phyloP scores from a whole-genome alignment of 352 stramenopile genomes.

The Phytophthora meadii region DNA sequence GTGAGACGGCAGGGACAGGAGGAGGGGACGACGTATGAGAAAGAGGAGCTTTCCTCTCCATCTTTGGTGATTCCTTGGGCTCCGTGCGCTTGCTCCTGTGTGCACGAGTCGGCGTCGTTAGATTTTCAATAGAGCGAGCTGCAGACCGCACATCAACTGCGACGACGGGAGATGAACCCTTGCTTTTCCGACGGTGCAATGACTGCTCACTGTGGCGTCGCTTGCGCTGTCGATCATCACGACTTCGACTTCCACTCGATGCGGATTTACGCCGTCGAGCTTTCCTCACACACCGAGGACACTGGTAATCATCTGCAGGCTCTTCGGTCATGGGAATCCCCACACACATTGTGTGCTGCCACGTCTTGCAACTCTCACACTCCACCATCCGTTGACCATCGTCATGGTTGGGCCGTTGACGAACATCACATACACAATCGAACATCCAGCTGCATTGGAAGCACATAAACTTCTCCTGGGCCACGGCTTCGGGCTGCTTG shows the following conservation, averaged over 20 bases:
- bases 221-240: constrained; percentile 31
- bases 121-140: constrained; percentile 19
- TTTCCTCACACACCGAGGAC: constrained; percentile 55
- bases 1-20: constrained; percentile 24
- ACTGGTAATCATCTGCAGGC: constrained; percentile 62
- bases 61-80: constrained; percentile 14
- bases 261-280: constrained; percentile 24
- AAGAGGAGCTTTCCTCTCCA: constrained; percentile 30
- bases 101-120: constrained; percentile 17
- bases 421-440: constrained; percentile 67
- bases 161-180: constrained; percentile 18
- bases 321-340: constrained; percentile 60
- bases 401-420: constrained; percentile 64
- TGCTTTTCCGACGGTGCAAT: constrained; percentile 19
- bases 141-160: constrained; percentile 28
- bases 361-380: constrained; percentile 73
- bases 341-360: constrained; percentile 78
- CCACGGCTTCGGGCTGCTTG: constrained; percentile 39
- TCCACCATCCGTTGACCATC: constrained; percentile 77
- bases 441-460: constrained; percentile 79
- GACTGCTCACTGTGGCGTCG: constrained; percentile 16
- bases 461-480: constrained; percentile 66
- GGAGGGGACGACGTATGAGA: constrained; percentile 15
- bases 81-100: constrained; percentile 26
- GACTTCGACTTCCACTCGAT: constrained; percentile 22